Percentiles rank a stretch among this genome's conserved stretches.
Evolutionary conservation across 371 early-diverging fungal genomes (phyloP).

Genomic region (Syncephalis fuscata): DNA sequence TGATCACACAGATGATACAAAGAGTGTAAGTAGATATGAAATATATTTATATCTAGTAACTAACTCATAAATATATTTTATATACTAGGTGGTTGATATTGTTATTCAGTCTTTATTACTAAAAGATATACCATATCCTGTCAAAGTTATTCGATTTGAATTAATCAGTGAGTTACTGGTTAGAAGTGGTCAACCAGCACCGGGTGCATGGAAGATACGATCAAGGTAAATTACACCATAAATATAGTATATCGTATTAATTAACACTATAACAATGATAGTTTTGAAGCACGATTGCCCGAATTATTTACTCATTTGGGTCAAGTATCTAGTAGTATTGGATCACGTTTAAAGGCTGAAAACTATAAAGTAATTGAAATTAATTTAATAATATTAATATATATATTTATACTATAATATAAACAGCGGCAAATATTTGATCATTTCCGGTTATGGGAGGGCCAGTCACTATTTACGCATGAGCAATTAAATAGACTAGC

Average conservation of each 20-base stretch:
- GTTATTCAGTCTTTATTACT: constrained; percentile 39
- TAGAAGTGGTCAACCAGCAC: constrained; percentile 59
- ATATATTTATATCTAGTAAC: not conserved
- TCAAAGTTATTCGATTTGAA: constrained; percentile 58
- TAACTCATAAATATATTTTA: no score
- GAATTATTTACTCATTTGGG: constrained; percentile 58
- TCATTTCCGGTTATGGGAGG: no score
- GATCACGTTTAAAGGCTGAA: constrained; percentile 65
- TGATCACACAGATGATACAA: constrained; percentile 66
- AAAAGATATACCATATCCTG: constrained; percentile 33
- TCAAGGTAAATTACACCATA: constrained; percentile 20
- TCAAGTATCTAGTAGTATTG: constrained; percentile 41
- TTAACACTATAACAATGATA: no score
- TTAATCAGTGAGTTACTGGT: constrained; percentile 76
- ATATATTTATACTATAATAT: no score
- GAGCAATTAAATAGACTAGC: not conserved
- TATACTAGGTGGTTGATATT: constrained; percentile 51
- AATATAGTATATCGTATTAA: no score
- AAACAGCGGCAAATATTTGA: no score
- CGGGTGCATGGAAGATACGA: constrained; percentile 79
- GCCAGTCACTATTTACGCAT: no score
- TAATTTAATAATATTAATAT: no score
- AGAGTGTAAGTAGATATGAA: constrained; percentile 25
- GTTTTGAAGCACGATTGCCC: constrained; percentile 47
- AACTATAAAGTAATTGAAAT: constrained; percentile 51